A percentile compares a stretch with the other conserved stretches of the same genome.
Conservation (phyloP, 1,284 basidiomycete species). For the Papiliotrema nemorosa region DNA sequence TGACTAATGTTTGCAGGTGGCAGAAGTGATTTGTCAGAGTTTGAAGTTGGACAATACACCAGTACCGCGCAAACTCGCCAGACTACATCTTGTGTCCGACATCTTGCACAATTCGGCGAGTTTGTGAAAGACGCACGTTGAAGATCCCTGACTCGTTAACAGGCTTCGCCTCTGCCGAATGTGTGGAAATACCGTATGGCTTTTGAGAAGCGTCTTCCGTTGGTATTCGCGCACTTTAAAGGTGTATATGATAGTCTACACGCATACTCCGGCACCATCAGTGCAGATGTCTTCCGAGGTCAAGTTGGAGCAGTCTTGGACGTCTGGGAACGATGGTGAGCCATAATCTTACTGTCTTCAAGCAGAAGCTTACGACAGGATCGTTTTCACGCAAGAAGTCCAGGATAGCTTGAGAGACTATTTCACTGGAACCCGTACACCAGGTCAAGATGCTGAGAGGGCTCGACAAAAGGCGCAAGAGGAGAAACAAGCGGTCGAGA, state of each 20-base stretch:
- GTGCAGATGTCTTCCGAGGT: slow-evolving; percentile 87
- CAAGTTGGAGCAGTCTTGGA: slow-evolving; percentile 81
- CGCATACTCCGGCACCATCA: slow-evolving; percentile 71
- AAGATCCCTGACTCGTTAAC: not conserved
- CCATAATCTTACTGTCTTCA: too few relatives aligned
- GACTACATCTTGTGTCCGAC: slow-evolving; percentile 92
- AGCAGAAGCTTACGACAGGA: too few relatives aligned
- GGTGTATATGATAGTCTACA: slow-evolving; percentile 81
- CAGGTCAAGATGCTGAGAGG: slow-evolving; percentile 1
- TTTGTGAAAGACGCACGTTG: not conserved
- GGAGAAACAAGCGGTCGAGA: slow-evolving; percentile 3
- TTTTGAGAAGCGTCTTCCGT: slow-evolving; percentile 78
- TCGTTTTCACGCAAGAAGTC: slow-evolving; percentile 81
- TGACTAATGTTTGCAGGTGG: slow-evolving; percentile 57
- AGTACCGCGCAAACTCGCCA: slow-evolving; percentile 90
- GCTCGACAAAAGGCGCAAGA: not conserved
- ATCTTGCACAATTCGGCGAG: slow-evolving; percentile 88
- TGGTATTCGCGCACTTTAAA: slow-evolving; percentile 90
- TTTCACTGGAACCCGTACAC: slow-evolving; percentile 59
- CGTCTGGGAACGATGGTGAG: slow-evolving; percentile 85
- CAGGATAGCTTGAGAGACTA: slow-evolving; percentile 66
- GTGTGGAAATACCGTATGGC: slow-evolving; percentile 88
- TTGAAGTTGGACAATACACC: slow-evolving; percentile 81
- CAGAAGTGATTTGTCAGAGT: slow-evolving; percentile 79
- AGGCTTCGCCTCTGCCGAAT: slow-evolving; percentile 49